phyloP scores from a whole-genome alignment of 1,284 basidiomycete species.

The Pseudozyma thailandica region DNA sequence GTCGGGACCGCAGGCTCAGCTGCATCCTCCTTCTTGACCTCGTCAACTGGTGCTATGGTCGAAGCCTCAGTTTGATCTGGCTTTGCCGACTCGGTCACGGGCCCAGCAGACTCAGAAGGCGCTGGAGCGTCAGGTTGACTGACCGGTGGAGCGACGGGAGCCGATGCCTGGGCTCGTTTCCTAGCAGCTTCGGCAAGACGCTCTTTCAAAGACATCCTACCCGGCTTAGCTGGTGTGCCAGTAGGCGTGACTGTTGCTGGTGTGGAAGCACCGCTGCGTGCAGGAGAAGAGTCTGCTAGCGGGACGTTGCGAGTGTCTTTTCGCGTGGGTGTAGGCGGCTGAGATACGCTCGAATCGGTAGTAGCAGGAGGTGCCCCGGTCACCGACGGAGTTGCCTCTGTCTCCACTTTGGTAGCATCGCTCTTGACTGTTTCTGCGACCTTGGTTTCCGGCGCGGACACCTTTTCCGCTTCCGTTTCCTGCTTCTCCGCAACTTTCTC shows the following conservation, averaged over 20 bases:
- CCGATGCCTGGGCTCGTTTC: slow-evolving; percentile 38
- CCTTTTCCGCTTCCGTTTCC: not conserved
- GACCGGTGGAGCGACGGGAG: slow-evolving; percentile 8
- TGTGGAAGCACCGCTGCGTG: slow-evolving; percentile 31
- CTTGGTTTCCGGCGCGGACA: not conserved
- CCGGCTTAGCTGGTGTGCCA: slow-evolving; percentile 37
- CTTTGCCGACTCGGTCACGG: not conserved
- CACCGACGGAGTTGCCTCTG: not conserved
- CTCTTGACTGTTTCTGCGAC: not conserved
- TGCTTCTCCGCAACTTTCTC: too few relatives aligned
- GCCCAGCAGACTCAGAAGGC: slow-evolving; percentile 3
- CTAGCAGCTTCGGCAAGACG: slow-evolving; percentile 53
- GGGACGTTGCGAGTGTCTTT: not conserved
- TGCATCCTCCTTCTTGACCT: not conserved
- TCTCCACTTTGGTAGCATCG: not conserved
- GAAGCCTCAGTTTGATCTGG: not conserved
- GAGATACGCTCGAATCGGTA: not conserved
- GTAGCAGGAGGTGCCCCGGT: not conserved
- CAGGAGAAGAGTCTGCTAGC: slow-evolving; percentile 20
- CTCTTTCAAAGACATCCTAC: slow-evolving; percentile 52
- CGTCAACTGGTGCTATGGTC: not conserved
- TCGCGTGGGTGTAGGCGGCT: slow-evolving; percentile 18
- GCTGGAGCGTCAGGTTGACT: slow-evolving; percentile 3
- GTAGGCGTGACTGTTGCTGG: slow-evolving; percentile 24
- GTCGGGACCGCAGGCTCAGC: not conserved